These are phyloP conservation scores for Scedosporium aurantiacum DNA, from an alignment of 2,329 filamentous ascomycete genomes.

Conservation along the genomic window DNA sequence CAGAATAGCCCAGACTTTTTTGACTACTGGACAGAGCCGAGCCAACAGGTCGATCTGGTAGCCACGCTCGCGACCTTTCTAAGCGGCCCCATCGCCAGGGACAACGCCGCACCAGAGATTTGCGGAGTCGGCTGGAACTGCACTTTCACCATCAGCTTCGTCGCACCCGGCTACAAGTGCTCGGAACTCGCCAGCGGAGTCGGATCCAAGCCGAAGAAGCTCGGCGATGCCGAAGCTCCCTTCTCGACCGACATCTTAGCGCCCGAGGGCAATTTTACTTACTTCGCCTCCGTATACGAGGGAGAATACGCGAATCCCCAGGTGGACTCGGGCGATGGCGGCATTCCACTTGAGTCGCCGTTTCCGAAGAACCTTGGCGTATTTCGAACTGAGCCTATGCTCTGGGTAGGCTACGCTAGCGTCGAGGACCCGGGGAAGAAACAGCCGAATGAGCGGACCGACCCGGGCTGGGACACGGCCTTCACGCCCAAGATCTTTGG, in stretches of 20 bases:
- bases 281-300: constrained; percentile 16
- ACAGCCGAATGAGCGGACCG: constrained; percentile 11
- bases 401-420: constrained; percentile 24
- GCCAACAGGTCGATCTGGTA: constrained; percentile 15
- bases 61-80: constrained; percentile 17
- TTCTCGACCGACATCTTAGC: constrained; percentile 17
- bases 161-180: constrained; percentile 25
- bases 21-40: constrained; percentile 20
- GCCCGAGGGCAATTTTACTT: constrained; percentile 20
- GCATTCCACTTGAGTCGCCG: constrained; percentile 14
- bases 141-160: constrained; percentile 21
- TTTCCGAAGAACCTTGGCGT: constrained; percentile 19
- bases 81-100: constrained; percentile 14
- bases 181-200: constrained; percentile 17
- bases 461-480: constrained; percentile 16
- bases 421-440: constrained; percentile 14
- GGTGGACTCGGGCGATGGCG: constrained; percentile 15
- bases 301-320: constrained; percentile 19
- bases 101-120: constrained; percentile 19
- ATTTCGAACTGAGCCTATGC: constrained; percentile 21
- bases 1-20: constrained; percentile 16
- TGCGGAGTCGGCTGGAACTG: constrained; percentile 24
- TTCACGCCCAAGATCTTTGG: constrained; percentile 21
- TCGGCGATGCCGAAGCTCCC: constrained; percentile 15
- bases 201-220: constrained; percentile 12